phyloP scores from a whole-genome alignment of 768 basidiomycete genomes.

The Phylloporus sp. region DNA sequence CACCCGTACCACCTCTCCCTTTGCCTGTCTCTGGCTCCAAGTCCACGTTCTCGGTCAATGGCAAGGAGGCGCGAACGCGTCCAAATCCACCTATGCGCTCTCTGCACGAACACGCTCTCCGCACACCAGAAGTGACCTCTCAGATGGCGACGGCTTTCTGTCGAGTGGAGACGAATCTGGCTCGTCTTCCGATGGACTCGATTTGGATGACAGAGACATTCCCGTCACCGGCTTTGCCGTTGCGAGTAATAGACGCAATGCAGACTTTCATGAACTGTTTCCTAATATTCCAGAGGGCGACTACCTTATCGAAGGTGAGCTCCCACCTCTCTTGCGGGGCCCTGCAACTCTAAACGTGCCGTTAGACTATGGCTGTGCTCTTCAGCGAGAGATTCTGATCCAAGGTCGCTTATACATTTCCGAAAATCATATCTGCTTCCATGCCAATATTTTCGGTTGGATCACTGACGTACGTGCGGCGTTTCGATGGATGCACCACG shows the following conservation, averaged over 20 bases:
- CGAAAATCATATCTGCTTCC: constrained; percentile 99
- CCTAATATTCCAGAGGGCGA: constrained; percentile 88
- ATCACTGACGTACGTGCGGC: constrained; percentile 78
- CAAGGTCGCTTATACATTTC: constrained; percentile 97
- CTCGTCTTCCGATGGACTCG: constrained; percentile 34
- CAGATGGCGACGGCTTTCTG: constrained; percentile 23
- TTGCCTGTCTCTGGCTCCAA: constrained; percentile 14
- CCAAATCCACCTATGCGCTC: constrained; percentile 8
- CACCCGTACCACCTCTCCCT: constrained; percentile 31
- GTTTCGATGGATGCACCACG: not conserved
- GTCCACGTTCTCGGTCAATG: constrained; percentile 15
- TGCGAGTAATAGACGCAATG: constrained; percentile 90
- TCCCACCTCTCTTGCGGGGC: constrained; percentile 21
- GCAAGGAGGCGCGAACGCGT: not conserved
- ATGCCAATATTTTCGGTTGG: constrained; percentile 99
- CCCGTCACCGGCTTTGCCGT: constrained; percentile 97
- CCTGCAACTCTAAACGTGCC: not conserved
- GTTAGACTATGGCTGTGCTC: constrained; percentile 93
- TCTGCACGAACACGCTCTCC: constrained; percentile 10
- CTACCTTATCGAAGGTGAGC: constrained; percentile 95
- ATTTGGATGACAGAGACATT: constrained; percentile 56
- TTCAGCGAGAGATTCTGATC: constrained; percentile 93
- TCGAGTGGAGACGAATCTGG: constrained; percentile 31
- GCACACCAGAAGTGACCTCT: constrained; percentile 21
- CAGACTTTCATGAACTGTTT: constrained; percentile 95